Conservation (phyloP, 768 basidiomycete species). For the Mycena kentingensis region DNA sequence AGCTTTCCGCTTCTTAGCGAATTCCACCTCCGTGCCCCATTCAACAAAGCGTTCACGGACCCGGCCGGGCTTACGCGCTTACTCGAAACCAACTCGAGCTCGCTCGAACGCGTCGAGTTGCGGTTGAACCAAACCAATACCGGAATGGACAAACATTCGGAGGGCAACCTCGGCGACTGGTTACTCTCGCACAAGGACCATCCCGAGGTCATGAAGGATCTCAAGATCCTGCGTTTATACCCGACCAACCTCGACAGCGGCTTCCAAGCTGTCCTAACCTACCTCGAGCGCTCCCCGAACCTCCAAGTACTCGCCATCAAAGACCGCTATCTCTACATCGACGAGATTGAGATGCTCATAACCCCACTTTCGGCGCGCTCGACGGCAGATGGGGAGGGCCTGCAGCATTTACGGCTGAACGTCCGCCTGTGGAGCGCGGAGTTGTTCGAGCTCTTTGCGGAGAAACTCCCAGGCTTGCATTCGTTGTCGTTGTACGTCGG, state of each 20-base stretch:
- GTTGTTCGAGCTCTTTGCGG: slow-evolving; percentile 29
- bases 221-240: slow-evolving; percentile 43
- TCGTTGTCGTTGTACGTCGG: slow-evolving; percentile 19
- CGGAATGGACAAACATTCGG: slow-evolving; percentile 29
- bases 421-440: slow-evolving; percentile 25
- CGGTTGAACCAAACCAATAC: slow-evolving; percentile 42
- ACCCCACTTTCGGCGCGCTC: slow-evolving; percentile 21
- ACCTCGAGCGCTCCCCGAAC: slow-evolving; percentile 33
- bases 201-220: slow-evolving; percentile 27
- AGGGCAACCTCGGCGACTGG: slow-evolving; percentile 39
- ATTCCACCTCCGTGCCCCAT: slow-evolving; percentile 41
- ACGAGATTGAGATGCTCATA: slow-evolving; percentile 31
- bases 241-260: slow-evolving; percentile 39
- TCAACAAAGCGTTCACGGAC: slow-evolving; percentile 41
- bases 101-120: slow-evolving; percentile 38
- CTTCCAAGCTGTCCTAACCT: slow-evolving; percentile 35
- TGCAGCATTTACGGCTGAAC: slow-evolving; percentile 24
- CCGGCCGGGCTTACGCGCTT: slow-evolving; percentile 39
- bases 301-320: slow-evolving; percentile 39
- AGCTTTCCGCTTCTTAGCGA: slow-evolving; percentile 35
- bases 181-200: slow-evolving; percentile 31
- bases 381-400: slow-evolving; percentile 14
- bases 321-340: slow-evolving; percentile 40
- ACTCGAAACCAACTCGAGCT: slow-evolving; percentile 31
- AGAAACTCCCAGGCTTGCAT: slow-evolving; percentile 25